Evolutionary conservation across 2,329 filamentous ascomycete species (phyloP).

Genomic region (Colletotrichum sp.): DNA sequence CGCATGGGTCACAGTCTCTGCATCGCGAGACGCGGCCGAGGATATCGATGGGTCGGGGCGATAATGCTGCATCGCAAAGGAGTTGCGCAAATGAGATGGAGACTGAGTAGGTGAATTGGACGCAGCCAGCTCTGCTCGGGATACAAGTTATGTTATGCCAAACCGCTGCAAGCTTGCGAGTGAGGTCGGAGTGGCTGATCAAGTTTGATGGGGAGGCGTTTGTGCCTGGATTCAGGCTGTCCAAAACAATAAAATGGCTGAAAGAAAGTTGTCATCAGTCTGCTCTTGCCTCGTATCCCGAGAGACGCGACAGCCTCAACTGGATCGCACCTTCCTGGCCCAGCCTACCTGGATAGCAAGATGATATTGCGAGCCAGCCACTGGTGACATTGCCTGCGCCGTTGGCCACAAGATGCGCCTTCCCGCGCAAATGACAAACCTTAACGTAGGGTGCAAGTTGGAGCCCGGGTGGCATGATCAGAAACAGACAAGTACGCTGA

Average conservation of each 20-base stretch:
- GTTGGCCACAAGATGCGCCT: neutral
- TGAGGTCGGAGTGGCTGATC: neutral
- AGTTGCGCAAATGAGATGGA: constrained; percentile 8
- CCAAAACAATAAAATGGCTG: neutral
- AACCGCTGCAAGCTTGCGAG: neutral
- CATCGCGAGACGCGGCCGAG: constrained; percentile 27
- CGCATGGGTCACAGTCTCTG: constrained; percentile 2
- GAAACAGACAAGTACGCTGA: neutral
- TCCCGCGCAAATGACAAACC: neutral
- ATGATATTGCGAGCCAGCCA: neutral
- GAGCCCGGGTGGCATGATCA: neutral
- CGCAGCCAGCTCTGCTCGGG: neutral
- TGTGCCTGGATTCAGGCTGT: neutral
- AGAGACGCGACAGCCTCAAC: neutral
- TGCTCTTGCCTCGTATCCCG: neutral
- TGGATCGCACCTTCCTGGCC: neutral
- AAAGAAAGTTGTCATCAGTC: neutral
- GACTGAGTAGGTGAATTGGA: neutral
- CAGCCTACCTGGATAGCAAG: neutral
- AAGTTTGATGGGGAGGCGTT: neutral
- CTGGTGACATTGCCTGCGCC: neutral
- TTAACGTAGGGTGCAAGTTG: neutral
- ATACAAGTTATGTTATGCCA: neutral
- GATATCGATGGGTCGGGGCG: constrained; percentile 26
- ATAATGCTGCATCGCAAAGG: constrained; percentile 33